Evolutionary conservation across 192 early-diverging fungal genomes (phyloP), one percentile per base, ranked within the genome.

Genomic region (Backusella sp.): DNA sequence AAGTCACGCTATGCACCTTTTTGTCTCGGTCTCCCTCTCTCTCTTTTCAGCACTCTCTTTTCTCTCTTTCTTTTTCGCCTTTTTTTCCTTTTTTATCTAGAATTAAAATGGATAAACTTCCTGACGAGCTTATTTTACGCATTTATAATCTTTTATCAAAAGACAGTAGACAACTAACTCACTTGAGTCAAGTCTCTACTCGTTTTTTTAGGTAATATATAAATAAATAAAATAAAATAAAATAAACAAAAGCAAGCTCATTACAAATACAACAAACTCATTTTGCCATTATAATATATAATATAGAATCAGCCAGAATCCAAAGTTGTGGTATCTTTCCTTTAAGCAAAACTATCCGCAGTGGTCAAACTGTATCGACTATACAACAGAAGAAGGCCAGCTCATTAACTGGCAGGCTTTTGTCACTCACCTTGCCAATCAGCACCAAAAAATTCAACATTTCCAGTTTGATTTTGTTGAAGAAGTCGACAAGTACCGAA

Each of bases 401-500:
- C 37, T 73, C 1, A 75, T 82, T 17, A 68, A 82, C 35, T 82
- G 80, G 80, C 74, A 77, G 44, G 37, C 66, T 6, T 78, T 82
- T 75, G 76, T 82, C 14, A 30, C 77, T 35, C 76, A 78, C 21
- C 28, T 75, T n/a, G 46, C n/a, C 7, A 70, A 74, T 66, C 73
- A 78, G 34, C 52, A 70, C 35, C 34, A 70, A 42, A 41, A 53
- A 39, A 70, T 68, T 6, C 36, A 68, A 32, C 46, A 53, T 5
- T 75, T 77, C 32, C 36, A 35, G 4, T 78, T 74, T 41, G 39
- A 75, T 1, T 59, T 71, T 41, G 76, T 71, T 23, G 37, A 69
- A 69, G 68, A 69, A 23, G 23, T 39, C 11, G 8, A 69, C 1
- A 69, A 62, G 28, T 62, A 44, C 56, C 23, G 75, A 52, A 66